Percentiles rank a stretch among this genome's conserved stretches.
phyloP scores from a whole-genome alignment of 179 eudicot species.

The Heliamphora pulchella region DNA sequence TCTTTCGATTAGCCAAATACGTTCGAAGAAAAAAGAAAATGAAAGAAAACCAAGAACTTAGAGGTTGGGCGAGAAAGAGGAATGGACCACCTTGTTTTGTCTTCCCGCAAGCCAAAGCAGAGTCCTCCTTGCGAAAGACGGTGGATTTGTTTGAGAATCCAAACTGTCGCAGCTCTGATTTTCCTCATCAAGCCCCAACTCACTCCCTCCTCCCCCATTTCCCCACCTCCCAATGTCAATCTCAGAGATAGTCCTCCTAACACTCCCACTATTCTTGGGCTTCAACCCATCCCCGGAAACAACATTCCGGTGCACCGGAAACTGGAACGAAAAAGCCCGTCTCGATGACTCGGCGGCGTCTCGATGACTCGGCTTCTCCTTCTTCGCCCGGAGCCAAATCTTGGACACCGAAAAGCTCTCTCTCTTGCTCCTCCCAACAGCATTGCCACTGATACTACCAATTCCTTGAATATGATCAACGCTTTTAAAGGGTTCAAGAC shows the following conservation, averaged over 20 bases:
- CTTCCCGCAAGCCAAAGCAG: constrained; percentile 70
- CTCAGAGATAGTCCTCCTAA: constrained; percentile 48
- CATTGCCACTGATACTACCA: constrained; percentile 4
- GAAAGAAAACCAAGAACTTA: constrained; percentile 5
- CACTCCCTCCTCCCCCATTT: constrained; percentile 27
- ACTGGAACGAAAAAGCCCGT: constrained; percentile 40
- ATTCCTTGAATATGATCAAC: constrained; percentile 8
- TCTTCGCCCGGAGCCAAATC: constrained; percentile 55
- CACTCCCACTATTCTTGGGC: constrained; percentile 12
- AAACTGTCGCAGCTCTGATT: constrained; percentile 43
- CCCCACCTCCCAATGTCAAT: constrained; percentile 27
- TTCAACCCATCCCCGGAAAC: constrained; percentile 14
- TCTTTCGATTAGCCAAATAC: too few species aligned
- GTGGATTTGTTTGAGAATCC: constrained; percentile 30
- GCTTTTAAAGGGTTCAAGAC: constrained; percentile 29
- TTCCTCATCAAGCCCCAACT: constrained; percentile 41
- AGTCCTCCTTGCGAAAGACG: constrained; percentile 58
- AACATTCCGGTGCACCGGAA: constrained; percentile 21
- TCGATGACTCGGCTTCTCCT: constrained; percentile 23
- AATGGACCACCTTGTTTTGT: constrained; percentile 64
- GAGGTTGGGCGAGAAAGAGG: constrained; percentile 41
- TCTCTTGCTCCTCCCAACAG: constrained; percentile 23
- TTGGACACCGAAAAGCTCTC: constrained; percentile 74
- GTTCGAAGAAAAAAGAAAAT: too few species aligned
- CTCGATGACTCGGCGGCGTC: constrained; percentile 20